phyloP scores from a whole-genome alignment of 78 protist genomes.

The Pigoraptor vietnamica region DNA sequence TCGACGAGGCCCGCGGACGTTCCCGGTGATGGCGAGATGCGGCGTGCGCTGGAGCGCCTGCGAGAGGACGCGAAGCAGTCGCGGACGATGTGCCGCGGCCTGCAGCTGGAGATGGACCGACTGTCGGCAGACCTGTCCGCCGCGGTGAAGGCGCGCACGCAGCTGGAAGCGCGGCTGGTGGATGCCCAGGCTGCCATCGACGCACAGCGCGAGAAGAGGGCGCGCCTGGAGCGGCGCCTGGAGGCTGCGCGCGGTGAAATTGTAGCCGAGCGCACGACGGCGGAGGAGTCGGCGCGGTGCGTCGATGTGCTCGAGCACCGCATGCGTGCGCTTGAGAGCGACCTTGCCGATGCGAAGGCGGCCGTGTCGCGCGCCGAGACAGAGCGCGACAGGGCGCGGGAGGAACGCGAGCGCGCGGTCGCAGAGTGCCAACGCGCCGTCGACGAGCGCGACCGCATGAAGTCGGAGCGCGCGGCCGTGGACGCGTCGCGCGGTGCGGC shows the following conservation, averaged over 20 bases:
- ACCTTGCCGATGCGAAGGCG: background rate
- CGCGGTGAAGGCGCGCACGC: background rate
- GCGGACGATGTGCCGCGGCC: background rate
- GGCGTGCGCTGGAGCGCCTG: background rate
- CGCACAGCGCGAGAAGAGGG: background rate
- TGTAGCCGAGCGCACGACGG: background rate
- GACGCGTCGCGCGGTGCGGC: background rate
- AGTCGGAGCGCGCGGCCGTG: background rate
- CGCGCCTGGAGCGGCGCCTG: background rate
- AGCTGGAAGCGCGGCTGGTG: background rate
- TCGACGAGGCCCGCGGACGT: too few species aligned
- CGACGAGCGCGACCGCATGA: background rate
- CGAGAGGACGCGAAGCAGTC: background rate
- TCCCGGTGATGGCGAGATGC: too few species aligned
- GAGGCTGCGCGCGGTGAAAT: background rate
- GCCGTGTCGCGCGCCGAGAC: background rate
- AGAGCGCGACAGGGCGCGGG: background rate
- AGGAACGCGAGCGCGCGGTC: background rate
- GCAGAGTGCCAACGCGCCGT: background rate
- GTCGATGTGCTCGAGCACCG: background rate
- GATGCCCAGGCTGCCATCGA: background rate
- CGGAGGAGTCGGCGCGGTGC: background rate
- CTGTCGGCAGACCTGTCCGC: background rate
- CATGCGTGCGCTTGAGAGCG: background rate
- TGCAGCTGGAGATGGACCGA: background rate